Base-by-base conservation (phyloP, 805 yeast species). In the Wickerhamiella musiphila region DNA sequence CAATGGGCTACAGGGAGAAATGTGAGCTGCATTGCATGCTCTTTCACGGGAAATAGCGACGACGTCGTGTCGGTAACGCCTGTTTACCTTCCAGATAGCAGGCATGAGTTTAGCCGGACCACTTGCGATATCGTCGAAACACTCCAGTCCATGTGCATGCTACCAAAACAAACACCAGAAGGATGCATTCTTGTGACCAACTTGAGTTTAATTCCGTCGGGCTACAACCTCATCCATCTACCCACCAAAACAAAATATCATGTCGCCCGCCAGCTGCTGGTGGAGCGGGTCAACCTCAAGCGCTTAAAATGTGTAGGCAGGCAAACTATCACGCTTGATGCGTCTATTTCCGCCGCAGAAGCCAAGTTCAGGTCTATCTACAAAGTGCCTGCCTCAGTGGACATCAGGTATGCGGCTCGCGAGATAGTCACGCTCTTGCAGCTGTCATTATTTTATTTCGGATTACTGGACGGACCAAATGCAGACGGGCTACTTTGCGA, bases 401-500 rank as follows among this genome's bases (percentile, higher is more conserved):
- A 78, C 1, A 54, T 74, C 3, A 53, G 57, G 7, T 75, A 71
- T 51, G 81, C 93, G 0, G 78, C 74, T 1, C 54, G 68, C 19
- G 94, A 82, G 48, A 53, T 90, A 28, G 74, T 83, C 3, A 68
- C 72, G 25, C 50, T 82, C 17, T 58, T 79, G 2, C 98, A 86
- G 53, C 70, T 73, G 1, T 67, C 78, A 25, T 61, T 86, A 16
- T 76, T 69, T 44, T 84, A 83, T 52, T 84, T 78, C 52, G 78
- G 73, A 35, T 53, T 82, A 26, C 60, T 82, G 10, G 75, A 72
- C 31, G 72, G 79, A 0, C 56, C 56, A 20, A 70, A 65, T 41
- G 78, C 79, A 35, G 95, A 90, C 54, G 96, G 98, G 0, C 56
- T 86, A 11, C 56, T 83, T 2, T 86, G 96, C 51, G 68, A 70